Evolutionary conservation across 371 early-diverging fungal genomes (phyloP).

Genomic region (Dinochytrium kinnereticum): DNA sequence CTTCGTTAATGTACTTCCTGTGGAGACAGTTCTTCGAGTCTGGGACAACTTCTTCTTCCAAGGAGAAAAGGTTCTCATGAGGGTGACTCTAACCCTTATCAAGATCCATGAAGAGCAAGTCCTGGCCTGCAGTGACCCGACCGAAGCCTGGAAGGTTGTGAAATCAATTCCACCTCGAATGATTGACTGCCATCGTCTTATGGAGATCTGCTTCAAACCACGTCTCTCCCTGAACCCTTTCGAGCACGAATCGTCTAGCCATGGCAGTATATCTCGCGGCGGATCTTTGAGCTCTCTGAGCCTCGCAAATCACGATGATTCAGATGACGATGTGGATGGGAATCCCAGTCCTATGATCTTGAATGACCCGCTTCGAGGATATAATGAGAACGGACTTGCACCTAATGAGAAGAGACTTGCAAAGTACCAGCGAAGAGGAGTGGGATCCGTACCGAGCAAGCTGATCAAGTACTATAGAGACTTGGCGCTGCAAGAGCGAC

Average conservation of each 20-base stretch:
- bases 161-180: slow-evolving; percentile 45
- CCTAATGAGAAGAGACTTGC: slow-evolving; percentile 1
- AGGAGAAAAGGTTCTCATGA: slow-evolving; percentile 78
- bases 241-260: neutral
- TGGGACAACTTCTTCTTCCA: slow-evolving; percentile 89
- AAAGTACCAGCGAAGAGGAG: slow-evolving; percentile 27
- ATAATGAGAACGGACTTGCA: slow-evolving; percentile 3
- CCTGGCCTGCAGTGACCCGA: slow-evolving; percentile 37
- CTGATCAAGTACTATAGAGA: slow-evolving; percentile 38
- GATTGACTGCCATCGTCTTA: slow-evolving; percentile 72
- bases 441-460: slow-evolving; percentile 35
- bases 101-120: slow-evolving; percentile 69
- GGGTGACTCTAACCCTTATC: slow-evolving; percentile 79
- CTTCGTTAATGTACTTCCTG: slow-evolving; percentile 79
- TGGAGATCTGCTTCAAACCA: slow-evolving; percentile 55
- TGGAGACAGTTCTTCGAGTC: slow-evolving; percentile 76
- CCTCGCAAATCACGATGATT: slow-evolving; percentile 8
- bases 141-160: slow-evolving; percentile 37
- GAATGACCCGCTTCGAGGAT: slow-evolving; percentile 20
- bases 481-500: slow-evolving; percentile 32
- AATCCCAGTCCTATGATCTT: neutral
- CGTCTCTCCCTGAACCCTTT: slow-evolving; percentile 29
- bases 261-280: neutral
- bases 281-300: neutral
- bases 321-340: slow-evolving; percentile 17